These are phyloP conservation scores for Beauveria varroae DNA, from an alignment of 2,329 filamentous ascomycete species.

Conservation along the genomic window DNA sequence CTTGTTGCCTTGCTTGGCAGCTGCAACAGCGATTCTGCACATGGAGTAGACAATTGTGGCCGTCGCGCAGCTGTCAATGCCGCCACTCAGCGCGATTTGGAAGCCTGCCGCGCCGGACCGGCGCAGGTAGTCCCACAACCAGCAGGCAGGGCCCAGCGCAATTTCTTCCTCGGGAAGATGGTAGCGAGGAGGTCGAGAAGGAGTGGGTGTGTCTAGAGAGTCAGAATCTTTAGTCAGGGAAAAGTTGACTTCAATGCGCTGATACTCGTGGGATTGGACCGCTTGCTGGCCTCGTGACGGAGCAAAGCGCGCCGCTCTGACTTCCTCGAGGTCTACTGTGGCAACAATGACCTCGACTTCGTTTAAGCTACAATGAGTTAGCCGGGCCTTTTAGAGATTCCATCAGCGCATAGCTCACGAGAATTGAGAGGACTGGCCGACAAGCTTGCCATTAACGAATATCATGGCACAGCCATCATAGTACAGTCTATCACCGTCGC, in stretches of 20 bases:
- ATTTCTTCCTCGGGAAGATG: slow-evolving; percentile 62
- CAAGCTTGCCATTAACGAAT: slow-evolving; percentile 53
- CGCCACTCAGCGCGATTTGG: slow-evolving; percentile 45
- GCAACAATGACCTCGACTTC: slow-evolving; percentile 57
- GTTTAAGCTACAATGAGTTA: slow-evolving; percentile 1
- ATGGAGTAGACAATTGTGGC: slow-evolving; percentile 36
- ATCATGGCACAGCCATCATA: slow-evolving; percentile 59
- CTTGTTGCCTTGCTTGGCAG: slow-evolving; percentile 31
- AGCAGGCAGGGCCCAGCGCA: slow-evolving; percentile 51
- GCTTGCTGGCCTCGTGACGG: slow-evolving; percentile 52
- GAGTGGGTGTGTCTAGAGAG: slow-evolving; percentile 32
- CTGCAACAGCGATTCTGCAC: slow-evolving; percentile 48
- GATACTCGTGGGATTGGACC: slow-evolving; percentile 24
- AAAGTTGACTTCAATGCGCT: slow-evolving; percentile 15
- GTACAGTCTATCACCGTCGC: slow-evolving; percentile 44
- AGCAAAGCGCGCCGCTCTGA: slow-evolving; percentile 51
- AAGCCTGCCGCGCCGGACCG: slow-evolving; percentile 44
- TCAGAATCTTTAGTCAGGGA: slow-evolving; percentile 26
- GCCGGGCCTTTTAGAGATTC: slow-evolving; percentile 16
- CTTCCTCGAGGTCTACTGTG: slow-evolving; percentile 64
- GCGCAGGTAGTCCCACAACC: slow-evolving; percentile 57
- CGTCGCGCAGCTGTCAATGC: slow-evolving; percentile 53
- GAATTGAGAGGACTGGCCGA: slow-evolving; percentile 58
- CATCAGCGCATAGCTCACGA: slow-evolving; percentile 36
- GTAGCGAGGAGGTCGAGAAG: slow-evolving; percentile 39